A percentile compares a stretch with the other conserved stretches of the same genome.
These are phyloP conservation scores for Zygnema cylindricum DNA, from an alignment of 139 green algal species.

Conservation along the genomic window DNA sequence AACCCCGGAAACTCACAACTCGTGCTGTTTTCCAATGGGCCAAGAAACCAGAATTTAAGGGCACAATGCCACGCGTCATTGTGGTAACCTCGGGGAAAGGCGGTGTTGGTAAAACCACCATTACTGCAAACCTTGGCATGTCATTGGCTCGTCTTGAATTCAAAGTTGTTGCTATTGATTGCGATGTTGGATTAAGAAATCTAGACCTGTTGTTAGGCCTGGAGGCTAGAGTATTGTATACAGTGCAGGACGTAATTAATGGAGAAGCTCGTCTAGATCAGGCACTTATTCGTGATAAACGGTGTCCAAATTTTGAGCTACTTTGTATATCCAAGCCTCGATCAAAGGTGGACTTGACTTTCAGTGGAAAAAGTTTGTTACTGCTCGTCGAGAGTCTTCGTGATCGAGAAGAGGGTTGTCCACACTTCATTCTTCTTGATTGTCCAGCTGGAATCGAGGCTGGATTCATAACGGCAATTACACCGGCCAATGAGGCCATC, in stretches of 20 bases:
- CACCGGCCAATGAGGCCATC: constrained; percentile 81
- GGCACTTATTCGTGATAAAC: constrained; percentile 87
- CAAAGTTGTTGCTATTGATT: constrained; percentile 84
- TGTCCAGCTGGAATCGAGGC: constrained; percentile 87
- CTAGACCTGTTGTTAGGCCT: constrained; percentile 88
- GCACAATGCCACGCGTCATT: constrained; percentile 63
- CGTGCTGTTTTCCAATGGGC: constrained; percentile 43
- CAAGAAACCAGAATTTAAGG: constrained; percentile 28
- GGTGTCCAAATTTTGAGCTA: constrained; percentile 86
- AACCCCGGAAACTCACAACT: neutral
- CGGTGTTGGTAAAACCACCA: constrained; percentile 88
- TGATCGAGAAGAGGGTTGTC: constrained; percentile 72
- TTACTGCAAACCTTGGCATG: constrained; percentile 89
- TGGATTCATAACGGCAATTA: constrained; percentile 91
- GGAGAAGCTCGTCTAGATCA: constrained; percentile 85
- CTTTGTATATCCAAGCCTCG: constrained; percentile 79
- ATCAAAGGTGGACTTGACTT: constrained; percentile 74
- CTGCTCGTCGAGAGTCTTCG: constrained; percentile 80
- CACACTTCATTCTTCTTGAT: constrained; percentile 87
- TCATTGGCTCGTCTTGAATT: constrained; percentile 88
- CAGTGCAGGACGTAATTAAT: constrained; percentile 87
- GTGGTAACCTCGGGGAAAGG: constrained; percentile 88
- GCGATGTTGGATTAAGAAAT: constrained; percentile 87
- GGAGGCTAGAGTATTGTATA: constrained; percentile 90
- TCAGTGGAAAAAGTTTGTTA: constrained; percentile 84